A percentile compares a stretch with the other conserved stretches of the same genome.
Conservation (phyloP, 1,139 yeast genomes). For the Kurtzmaniella quercitrusa region DNA sequence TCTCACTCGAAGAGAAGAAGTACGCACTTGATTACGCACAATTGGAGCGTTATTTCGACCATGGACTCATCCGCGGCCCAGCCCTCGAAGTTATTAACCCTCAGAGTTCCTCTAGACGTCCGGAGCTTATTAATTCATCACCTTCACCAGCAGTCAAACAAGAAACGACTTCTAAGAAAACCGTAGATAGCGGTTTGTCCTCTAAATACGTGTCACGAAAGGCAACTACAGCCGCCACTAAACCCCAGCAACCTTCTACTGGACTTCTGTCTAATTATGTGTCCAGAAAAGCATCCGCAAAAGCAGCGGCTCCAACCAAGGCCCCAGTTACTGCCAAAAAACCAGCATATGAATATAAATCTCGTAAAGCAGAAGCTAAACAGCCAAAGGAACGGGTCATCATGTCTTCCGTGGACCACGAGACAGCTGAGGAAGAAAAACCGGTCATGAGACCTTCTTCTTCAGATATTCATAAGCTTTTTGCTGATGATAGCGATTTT, state of each 20-base stretch:
- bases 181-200: not conserved
- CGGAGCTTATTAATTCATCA: not conserved
- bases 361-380: slow-evolving; percentile 29
- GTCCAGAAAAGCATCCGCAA: slow-evolving; percentile 19
- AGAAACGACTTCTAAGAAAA: not conserved
- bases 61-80: slow-evolving; percentile 38
- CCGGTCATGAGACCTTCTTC: slow-evolving; percentile 4
- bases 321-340: not conserved
- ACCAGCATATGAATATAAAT: slow-evolving; percentile 32
- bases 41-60: slow-evolving; percentile 18
- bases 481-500: slow-evolving; percentile 9
- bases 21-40: slow-evolving; percentile 17
- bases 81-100: slow-evolving; percentile 14
- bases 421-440: slow-evolving; percentile 12
- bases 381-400: slow-evolving; percentile 37
- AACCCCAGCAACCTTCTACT: slow-evolving; percentile 6
- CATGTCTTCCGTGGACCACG: slow-evolving; percentile 21
- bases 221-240: slow-evolving; percentile 2
- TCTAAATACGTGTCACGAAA: slow-evolving; percentile 12
- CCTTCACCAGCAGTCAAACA: slow-evolving; percentile 1
- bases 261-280: slow-evolving; percentile 25
- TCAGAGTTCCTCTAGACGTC: not conserved
- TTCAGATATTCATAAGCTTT: slow-evolving; percentile 7
- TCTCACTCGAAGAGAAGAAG: slow-evolving; percentile 29
- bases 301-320: not conserved